Base-by-base conservation (phyloP, 345 rosid genomes). In the Euphorbia peplus region DNA sequence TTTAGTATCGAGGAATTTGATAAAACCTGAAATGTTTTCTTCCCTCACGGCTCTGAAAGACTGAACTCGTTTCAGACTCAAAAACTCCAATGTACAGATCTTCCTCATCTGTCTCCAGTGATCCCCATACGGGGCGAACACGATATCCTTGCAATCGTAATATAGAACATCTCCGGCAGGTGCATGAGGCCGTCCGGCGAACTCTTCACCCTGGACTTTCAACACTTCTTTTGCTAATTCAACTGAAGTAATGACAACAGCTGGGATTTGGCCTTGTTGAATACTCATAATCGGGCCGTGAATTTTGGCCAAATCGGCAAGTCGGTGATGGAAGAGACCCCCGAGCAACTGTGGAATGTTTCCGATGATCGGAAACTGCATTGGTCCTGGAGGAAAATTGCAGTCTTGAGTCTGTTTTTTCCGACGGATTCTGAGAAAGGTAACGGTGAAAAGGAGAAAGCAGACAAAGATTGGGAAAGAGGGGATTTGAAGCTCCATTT, bases 11-110 rank as follows among this genome's bases (percentile, higher is more conserved):
- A 70, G 64, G 2, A 5, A 12, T 0, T 2, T 19, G 2, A 63
- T 13, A 1, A 71, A 55, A 35, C 15, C 30, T 10, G 68, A 42
- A 12, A 63, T 44, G 14, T 63, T 62, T 24, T 70, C 73, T 24
- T 70, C 66, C 24, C 64, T 55, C 10, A 28, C 39, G 0, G 61
- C 28, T 4, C 39, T 28, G 14, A 57, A 57, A 6, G 39, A 28
- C 7, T 28, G 61, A 3, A 57, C 39, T 2, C 39, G 61, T 28
- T 28, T 57, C n/a, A 32, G 3, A 11, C 61, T 57, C 2, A 57
- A 21, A 18, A 57, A 29, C 28, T 57, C 61, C 11, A 57, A 18
- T 3, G 61, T 57, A 19, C 61, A 57, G 12, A 57, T 57, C 29
- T 29, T 28, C 18, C 39, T 28, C 39, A 57, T 28, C 16, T 57